These are phyloP conservation scores for Haematococcus lacustris DNA, from an alignment of 139 green algal genomes.

Conservation along the genomic window DNA sequence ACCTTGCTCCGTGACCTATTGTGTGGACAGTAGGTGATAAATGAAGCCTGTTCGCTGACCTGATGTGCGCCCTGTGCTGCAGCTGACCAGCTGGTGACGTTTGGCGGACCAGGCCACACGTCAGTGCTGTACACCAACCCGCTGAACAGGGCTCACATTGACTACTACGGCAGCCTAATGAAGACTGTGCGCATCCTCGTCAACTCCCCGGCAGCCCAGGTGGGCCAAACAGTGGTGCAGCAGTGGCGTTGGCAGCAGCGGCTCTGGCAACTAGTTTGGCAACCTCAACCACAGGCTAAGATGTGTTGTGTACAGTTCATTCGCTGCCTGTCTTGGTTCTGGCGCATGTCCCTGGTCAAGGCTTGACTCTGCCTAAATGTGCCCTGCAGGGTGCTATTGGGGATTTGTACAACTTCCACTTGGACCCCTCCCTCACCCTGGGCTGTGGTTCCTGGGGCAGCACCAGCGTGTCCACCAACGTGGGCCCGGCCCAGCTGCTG, in stretches of 20 bases:
- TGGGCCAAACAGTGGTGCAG: too few relatives aligned
- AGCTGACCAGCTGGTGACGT: constrained; percentile 41
- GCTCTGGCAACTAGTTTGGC: too few relatives aligned
- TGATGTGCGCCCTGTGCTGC: too few relatives aligned
- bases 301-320: too few relatives aligned
- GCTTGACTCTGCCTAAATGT: too few relatives aligned
- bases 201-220: constrained; percentile 51
- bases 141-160: constrained; percentile 42
- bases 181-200: constrained; percentile 59
- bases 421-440: constrained; percentile 64
- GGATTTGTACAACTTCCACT: constrained; percentile 67
- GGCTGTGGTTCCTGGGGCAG: constrained; percentile 58
- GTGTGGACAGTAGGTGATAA: too few relatives aligned
- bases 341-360: too few relatives aligned
- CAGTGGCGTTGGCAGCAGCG: too few relatives aligned
- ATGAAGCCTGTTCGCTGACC: too few relatives aligned
- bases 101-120: constrained; percentile 45
- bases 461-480: constrained; percentile 56
- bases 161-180: constrained; percentile 29
- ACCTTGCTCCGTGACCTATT: too few relatives aligned
- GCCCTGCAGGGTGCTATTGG: constrained; percentile 38
- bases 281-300: too few relatives aligned
- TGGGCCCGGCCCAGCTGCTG: constrained; percentile 54
- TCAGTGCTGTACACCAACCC: constrained; percentile 53
- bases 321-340: too few relatives aligned